Evolutionary conservation across 2,329 filamentous ascomycete genomes (phyloP).

Genomic region (Lecanicillium sp.): DNA sequence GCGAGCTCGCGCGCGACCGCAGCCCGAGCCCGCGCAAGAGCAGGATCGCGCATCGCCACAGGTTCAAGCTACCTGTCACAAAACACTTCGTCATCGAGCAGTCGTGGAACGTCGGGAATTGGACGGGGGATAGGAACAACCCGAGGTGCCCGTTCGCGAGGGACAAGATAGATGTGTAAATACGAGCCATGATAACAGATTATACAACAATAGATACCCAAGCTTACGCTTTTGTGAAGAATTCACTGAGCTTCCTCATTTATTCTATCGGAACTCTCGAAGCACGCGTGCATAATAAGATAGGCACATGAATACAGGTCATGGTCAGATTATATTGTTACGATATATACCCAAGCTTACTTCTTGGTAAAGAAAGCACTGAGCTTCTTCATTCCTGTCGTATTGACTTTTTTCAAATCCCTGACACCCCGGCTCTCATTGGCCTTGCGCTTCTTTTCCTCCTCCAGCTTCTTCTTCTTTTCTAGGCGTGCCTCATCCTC

Average conservation of each 20-base stretch:
- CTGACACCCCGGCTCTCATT: conserved; percentile 68
- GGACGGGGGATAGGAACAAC: conserved; percentile 28
- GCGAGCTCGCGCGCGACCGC: conserved; percentile 25
- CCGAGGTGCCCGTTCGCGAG: conserved; percentile 28
- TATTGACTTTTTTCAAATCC: conserved; percentile 84
- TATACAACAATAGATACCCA: conserved; percentile 15
- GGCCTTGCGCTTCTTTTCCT: conserved; percentile 79
- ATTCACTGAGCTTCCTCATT: conserved; percentile 96
- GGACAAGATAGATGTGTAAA: conserved; percentile 21
- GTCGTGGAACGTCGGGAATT: conserved; percentile 30
- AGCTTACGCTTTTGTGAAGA: conserved; percentile 68
- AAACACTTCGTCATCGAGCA: conserved; percentile 23
- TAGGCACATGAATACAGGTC: no score
- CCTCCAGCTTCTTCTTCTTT: conserved; percentile 80
- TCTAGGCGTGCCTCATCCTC: conserved; percentile 59
- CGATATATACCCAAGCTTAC: conserved; percentile 18
- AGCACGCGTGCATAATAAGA: no score
- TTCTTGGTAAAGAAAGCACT: conserved; percentile 86
- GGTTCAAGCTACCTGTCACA: conserved; percentile 24
- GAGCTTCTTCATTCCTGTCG: conserved; percentile 92
- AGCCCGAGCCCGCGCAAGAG: conserved; percentile 23
- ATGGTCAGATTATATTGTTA: conserved; percentile 11
- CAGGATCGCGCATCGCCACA: conserved; percentile 18
- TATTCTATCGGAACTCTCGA: no score
- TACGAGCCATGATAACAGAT: background rate